A percentile compares a stretch with the other conserved stretches of the same genome.
Evolutionary conservation across 2,329 filamentous ascomycete genomes (phyloP).

Genomic region (Xylariales sp.): DNA sequence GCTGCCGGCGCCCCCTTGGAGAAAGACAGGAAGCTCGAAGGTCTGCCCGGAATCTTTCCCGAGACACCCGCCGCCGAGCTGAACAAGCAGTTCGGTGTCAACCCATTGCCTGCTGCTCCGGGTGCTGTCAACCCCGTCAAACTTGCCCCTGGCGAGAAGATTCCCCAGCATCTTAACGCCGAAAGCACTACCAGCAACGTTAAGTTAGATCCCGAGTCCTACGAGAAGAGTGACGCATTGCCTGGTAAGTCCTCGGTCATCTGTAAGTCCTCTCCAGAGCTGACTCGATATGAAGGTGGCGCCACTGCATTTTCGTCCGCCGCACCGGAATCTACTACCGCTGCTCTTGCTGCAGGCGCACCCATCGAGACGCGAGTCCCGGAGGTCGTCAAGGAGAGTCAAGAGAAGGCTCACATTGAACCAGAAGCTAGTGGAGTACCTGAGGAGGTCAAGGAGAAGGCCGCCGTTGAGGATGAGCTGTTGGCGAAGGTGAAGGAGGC

Average conservation of each 20-base stretch:
- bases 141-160: conserved; percentile 73
- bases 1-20: conserved; percentile 60
- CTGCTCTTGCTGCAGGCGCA: conserved; percentile 36
- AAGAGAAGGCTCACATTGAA: conserved; percentile 57
- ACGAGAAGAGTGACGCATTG: conserved; percentile 71
- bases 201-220: conserved; percentile 77
- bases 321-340: conserved; percentile 39
- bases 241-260: conserved; percentile 37
- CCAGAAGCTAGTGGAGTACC: conserved; percentile 66
- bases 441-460: conserved; percentile 67
- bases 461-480: conserved; percentile 65
- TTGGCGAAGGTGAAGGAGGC: conserved; percentile 61
- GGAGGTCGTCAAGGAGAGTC: conserved; percentile 65
- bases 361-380: conserved; percentile 48
- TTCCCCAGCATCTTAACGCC: conserved; percentile 64
- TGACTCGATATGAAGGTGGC: conserved; percentile 2
- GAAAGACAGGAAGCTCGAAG: conserved; percentile 31
- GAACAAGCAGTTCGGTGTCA: conserved; percentile 51
- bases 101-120: conserved; percentile 57
- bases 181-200: conserved; percentile 69
- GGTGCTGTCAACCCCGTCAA: conserved; percentile 74
- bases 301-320: conserved; percentile 25
- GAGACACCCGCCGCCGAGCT: conserved; percentile 58
- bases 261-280: not conserved
- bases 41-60: conserved; percentile 65